phyloP scores from a whole-genome alignment of 108 stramenopile species.

The Cyclotella atomus region DNA sequence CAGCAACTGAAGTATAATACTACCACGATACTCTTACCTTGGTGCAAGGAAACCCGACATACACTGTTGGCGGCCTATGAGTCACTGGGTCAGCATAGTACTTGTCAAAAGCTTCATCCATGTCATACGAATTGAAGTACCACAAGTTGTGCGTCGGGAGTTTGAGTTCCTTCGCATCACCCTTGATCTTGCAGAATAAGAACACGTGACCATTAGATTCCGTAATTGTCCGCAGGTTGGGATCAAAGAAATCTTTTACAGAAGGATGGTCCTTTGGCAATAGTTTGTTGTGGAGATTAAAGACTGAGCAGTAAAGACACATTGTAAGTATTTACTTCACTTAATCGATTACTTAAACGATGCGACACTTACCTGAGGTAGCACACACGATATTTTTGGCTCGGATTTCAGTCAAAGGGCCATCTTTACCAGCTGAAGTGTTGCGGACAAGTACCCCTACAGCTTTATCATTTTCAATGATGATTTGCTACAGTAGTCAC shows the following conservation, averaged over 20 bases:
- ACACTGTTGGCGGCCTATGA: conserved; percentile 58
- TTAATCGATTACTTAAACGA: too few species aligned
- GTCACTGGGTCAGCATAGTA: conserved; percentile 55
- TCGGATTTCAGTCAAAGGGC: conserved; percentile 47
- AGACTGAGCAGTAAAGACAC: too few species aligned
- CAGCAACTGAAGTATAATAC: too few species aligned
- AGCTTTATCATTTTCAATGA: conserved; percentile 56
- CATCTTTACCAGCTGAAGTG: conserved; percentile 44
- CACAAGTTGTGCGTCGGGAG: conserved; percentile 64
- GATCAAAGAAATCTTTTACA: conserved; percentile 52
- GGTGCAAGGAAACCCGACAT: conserved; percentile 59
- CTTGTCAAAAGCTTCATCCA: conserved; percentile 60
- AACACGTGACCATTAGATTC: conserved; percentile 61
- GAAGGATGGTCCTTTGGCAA: conserved; percentile 53
- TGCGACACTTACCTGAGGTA: too few species aligned
- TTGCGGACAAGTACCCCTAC: conserved; percentile 56
- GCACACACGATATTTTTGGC: conserved; percentile 61
- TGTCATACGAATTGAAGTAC: conserved; percentile 65
- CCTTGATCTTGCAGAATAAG: conserved; percentile 60
- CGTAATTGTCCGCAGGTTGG: conserved; percentile 38
- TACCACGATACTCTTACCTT: too few species aligned
- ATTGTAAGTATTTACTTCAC: too few species aligned
- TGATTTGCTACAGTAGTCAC: too few species aligned
- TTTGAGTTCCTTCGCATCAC: conserved; percentile 44
- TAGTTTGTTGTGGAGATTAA: conserved; percentile 58